Conservation (phyloP, 2,329 filamentous ascomycete species). For the Aphanocladium album region DNA sequence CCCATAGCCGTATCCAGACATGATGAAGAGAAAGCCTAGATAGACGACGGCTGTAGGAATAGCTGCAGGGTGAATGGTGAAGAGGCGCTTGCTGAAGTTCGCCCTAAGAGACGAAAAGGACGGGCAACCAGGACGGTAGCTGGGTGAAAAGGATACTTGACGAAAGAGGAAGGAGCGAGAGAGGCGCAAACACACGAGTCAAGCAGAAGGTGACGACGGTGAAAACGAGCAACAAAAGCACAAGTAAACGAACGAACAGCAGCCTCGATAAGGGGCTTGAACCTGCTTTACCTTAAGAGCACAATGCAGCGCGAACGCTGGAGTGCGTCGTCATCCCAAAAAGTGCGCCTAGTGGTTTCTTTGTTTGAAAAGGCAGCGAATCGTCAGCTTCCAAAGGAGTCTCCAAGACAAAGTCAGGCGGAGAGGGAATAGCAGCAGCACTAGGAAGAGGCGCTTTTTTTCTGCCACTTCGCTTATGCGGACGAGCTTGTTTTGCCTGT, state of each 20-base stretch:
- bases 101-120: background rate
- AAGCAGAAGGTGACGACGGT: background rate
- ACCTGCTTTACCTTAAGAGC: background rate
- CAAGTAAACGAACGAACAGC: background rate
- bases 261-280: background rate
- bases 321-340: background rate
- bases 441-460: background rate
- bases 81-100: background rate
- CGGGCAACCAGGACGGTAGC: background rate
- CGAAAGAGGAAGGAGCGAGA: background rate
- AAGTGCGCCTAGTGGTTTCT: background rate
- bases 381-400: background rate
- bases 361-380: background rate
- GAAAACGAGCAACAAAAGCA: background rate
- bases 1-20: slow-evolving; percentile 51
- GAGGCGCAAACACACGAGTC: background rate
- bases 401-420: background rate
- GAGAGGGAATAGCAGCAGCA: background rate
- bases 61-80: background rate
- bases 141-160: background rate
- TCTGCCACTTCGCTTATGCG: background rate
- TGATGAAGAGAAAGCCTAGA: slow-evolving; percentile 21
- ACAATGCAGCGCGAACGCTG: background rate
- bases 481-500: background rate
- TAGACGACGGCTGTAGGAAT: background rate